Evolutionary conservation across 1,139 yeast species (phyloP).

Genomic region (Pichia inconspicua): DNA sequence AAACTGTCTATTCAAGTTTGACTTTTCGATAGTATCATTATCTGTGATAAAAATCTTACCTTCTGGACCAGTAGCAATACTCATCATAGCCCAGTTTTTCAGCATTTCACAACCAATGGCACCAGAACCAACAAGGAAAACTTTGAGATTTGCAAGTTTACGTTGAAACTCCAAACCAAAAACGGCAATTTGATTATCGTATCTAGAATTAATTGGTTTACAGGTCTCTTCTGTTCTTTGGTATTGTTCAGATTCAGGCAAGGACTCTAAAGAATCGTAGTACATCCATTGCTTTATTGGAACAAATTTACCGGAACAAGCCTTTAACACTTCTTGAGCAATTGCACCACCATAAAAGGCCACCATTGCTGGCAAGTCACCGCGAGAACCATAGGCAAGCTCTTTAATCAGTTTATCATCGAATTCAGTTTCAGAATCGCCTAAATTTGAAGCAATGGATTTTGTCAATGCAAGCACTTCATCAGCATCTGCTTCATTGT

Average conservation of each 20-base stretch:
- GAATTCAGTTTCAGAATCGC: conserved; percentile 52
- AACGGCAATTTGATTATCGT: conserved; percentile 90
- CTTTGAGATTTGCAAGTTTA: conserved; percentile 63
- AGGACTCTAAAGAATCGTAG: conserved; percentile 87
- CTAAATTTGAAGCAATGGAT: conserved; percentile 49
- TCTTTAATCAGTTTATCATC: conserved; percentile 63
- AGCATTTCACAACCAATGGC: conserved; percentile 99
- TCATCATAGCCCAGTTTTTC: conserved; percentile 97
- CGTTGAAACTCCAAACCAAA: conserved; percentile 78
- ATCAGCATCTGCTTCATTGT: conserved; percentile 64
- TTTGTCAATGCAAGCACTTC: conserved; percentile 56
- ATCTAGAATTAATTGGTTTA: conserved; percentile 70
- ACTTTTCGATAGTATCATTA: conserved; percentile 90
- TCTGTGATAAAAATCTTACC: conserved; percentile 86
- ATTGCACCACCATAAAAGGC: conserved; percentile 92
- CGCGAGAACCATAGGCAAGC: conserved; percentile 77
- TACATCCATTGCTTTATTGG: conserved; percentile 89
- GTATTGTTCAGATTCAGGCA: conserved; percentile 53
- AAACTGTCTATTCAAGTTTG: conserved; percentile 92
- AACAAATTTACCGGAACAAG: conserved; percentile 86
- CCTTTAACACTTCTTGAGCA: conserved; percentile 95
- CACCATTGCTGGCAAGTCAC: conserved; percentile 84
- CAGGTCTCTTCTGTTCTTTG: conserved; percentile 66
- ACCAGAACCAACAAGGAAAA: conserved; percentile 94
- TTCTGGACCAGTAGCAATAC: conserved; percentile 83